Percentiles rank a stretch among this genome's conserved stretches.
Evolutionary conservation across 2,329 filamentous ascomycete genomes (phyloP).

Genomic region (Nothophaeocryptopus gaeumannii): DNA sequence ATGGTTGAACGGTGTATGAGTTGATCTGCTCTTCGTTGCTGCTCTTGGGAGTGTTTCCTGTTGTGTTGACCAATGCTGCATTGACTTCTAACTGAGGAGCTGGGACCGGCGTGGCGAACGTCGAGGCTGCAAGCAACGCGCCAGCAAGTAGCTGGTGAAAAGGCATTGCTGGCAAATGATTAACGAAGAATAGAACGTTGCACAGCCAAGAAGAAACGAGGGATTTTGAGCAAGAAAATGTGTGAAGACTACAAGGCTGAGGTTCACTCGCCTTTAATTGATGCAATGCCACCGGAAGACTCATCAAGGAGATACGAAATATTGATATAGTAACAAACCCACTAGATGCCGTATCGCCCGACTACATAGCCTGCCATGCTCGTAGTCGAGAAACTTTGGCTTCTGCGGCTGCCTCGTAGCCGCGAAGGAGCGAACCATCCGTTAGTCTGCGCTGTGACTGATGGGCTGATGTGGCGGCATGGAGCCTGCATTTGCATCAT

Average conservation of each 20-base stretch:
- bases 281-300: neutral
- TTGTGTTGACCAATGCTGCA: constrained; percentile 3
- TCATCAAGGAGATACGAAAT: neutral
- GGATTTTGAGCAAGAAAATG: neutral
- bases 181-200: neutral
- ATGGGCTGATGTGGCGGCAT: too few species aligned
- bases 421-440: too few species aligned
- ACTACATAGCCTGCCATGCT: too few species aligned
- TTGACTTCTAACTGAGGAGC: neutral
- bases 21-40: neutral
- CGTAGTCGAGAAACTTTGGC: too few species aligned
- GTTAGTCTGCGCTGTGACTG: too few species aligned
- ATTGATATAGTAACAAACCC: too few species aligned
- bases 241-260: neutral
- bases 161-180: too few species aligned
- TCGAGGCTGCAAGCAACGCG: neutral
- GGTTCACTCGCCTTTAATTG: neutral
- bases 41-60: constrained; percentile 2
- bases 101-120: constrained; percentile 3
- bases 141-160: neutral
- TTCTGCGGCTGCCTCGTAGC: too few species aligned
- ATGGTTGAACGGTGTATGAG: too few species aligned
- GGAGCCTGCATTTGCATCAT: neutral
- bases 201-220: neutral
- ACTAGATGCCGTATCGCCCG: too few species aligned